Percentiles rank a stretch among this genome's conserved stretches.
These are phyloP conservation scores for Dictyophora rubrovolvata DNA, from an alignment of 768 basidiomycete genomes.

Conservation along the genomic window DNA sequence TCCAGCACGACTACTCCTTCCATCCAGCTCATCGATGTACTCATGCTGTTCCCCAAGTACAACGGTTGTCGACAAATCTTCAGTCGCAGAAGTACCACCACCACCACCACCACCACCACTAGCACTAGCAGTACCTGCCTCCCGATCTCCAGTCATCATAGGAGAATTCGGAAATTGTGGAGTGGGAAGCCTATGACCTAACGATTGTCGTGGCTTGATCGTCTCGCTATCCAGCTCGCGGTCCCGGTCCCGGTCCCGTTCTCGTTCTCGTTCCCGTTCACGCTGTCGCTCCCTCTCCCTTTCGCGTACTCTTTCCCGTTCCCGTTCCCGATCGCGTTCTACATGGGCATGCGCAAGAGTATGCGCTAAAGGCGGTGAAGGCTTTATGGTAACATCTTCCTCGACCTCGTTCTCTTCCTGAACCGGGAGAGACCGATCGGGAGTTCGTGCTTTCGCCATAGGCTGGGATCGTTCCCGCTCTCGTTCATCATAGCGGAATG, in stretches of 20 bases:
- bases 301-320: conserved; percentile 19
- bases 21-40: conserved; percentile 20
- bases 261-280: conserved; percentile 1
- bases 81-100: neutral
- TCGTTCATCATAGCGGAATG: conserved; percentile 6
- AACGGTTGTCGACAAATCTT: neutral
- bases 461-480: conserved; percentile 41
- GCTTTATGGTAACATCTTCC: conserved; percentile 38
- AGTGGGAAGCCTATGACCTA: conserved; percentile 33
- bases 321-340: conserved; percentile 7
- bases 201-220: neutral
- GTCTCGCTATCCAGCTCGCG: neutral
- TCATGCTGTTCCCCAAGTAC: conserved; percentile 11
- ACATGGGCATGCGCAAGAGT: neutral
- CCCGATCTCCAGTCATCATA: conserved; percentile 23
- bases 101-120: too few species aligned
- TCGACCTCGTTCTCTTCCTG: conserved; percentile 56
- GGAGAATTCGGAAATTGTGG: conserved; percentile 45
- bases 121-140: neutral
- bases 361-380: conserved; percentile 18
- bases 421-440: conserved; percentile 65
- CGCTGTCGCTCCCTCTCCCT: conserved; percentile 4
- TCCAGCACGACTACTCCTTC: conserved; percentile 28
- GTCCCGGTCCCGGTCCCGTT: conserved; percentile 17
- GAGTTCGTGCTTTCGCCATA: conserved; percentile 41